Evolutionary conservation across 495 filamentous ascomycete genomes (phyloP).

Genomic region (Talaromyces ruber): DNA sequence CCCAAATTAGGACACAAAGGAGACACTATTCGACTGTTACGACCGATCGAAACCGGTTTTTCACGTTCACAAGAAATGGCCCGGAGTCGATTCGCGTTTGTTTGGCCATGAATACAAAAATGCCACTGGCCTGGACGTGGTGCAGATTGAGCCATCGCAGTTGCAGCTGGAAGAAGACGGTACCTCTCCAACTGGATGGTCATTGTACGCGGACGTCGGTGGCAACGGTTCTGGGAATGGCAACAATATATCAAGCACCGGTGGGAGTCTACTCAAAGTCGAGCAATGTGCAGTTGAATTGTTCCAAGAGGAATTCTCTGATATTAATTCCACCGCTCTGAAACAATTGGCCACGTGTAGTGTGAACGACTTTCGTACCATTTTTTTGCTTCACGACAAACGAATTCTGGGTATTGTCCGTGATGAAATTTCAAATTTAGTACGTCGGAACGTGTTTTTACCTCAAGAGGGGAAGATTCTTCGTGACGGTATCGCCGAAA

Average conservation of each 20-base stretch:
- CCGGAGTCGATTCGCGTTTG: background rate
- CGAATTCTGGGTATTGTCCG: slow-evolving; percentile 33
- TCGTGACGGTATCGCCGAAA: slow-evolving; percentile 13
- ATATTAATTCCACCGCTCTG: slow-evolving; percentile 18
- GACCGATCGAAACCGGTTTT: background rate
- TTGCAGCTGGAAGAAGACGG: background rate
- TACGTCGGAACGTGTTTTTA: slow-evolving; percentile 16
- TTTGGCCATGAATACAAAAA: background rate
- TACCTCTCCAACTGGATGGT: background rate
- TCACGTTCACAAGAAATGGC: slow-evolving; percentile 1
- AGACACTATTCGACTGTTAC: background rate
- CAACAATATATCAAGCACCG: background rate
- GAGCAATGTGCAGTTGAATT: slow-evolving; percentile 20
- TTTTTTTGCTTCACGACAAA: slow-evolving; percentile 37
- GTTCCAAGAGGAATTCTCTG: slow-evolving; percentile 29
- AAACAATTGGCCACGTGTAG: slow-evolving; percentile 22
- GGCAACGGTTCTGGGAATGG: background rate
- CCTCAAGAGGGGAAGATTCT: slow-evolving; percentile 17
- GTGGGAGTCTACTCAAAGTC: background rate
- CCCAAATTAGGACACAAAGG: background rate
- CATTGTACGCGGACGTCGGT: background rate
- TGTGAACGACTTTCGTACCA: slow-evolving; percentile 34
- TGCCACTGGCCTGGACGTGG: background rate
- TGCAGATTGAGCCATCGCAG: slow-evolving; percentile 1
- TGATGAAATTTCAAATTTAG: slow-evolving; percentile 24